phyloP scores from a whole-genome alignment of 345 rosid genomes.

The Cardamine occulta region DNA sequence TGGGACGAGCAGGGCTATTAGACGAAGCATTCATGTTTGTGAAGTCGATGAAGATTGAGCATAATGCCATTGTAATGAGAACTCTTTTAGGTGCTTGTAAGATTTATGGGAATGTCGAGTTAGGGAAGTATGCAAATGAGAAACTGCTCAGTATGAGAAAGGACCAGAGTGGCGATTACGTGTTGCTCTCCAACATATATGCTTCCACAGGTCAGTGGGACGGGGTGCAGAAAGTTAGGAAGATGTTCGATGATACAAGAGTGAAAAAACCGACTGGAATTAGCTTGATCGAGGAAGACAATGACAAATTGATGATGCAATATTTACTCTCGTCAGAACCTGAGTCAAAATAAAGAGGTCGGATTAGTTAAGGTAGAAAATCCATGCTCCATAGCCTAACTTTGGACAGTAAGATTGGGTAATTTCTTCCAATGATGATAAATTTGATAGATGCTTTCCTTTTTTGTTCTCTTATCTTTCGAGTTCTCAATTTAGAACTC shows the following conservation, averaged over 20 bases:
- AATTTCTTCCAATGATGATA: not conserved
- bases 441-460: not conserved
- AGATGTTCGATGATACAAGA: constrained; percentile 62
- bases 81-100: constrained; percentile 71
- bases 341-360: constrained; percentile 37
- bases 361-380: constrained; percentile 19
- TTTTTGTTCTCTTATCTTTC: not conserved
- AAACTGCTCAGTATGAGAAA: constrained; percentile 53
- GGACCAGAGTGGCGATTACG: constrained; percentile 66
- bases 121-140: constrained; percentile 61
- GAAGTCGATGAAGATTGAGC: constrained; percentile 59
- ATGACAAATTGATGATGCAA: constrained; percentile 49
- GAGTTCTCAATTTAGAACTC: not conserved
- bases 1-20: constrained; percentile 68
- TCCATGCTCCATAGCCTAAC: not conserved
- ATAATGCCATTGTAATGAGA: constrained; percentile 68
- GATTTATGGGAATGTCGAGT: constrained; percentile 58
- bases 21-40: constrained; percentile 63
- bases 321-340: constrained; percentile 44
- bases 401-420: constrained; percentile 8
- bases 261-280: constrained; percentile 57
- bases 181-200: constrained; percentile 69
- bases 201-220: constrained; percentile 73
- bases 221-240: constrained; percentile 61
- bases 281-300: constrained; percentile 57